Evolutionary conservation across 495 filamentous ascomycete species (phyloP).

Genomic region (Tuber brumale): DNA sequence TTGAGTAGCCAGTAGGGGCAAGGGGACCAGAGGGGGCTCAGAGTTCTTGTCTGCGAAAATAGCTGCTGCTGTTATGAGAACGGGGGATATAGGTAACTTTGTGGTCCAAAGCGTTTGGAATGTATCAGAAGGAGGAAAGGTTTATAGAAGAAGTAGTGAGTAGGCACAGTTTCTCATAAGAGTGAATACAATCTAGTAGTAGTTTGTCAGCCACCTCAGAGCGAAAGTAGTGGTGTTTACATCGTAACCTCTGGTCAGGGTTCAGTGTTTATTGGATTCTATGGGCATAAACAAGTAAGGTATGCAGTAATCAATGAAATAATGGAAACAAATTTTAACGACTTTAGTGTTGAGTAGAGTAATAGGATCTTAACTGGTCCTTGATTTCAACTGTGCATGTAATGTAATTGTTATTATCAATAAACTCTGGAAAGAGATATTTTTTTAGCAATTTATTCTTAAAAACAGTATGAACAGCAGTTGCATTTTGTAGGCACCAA

Average conservation of each 20-base stretch:
- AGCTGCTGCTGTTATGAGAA: too few species aligned
- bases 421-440: slow-evolving; percentile 9
- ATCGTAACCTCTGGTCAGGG: background rate
- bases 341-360: slow-evolving; percentile 21
- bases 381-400: slow-evolving; percentile 37
- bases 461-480: background rate
- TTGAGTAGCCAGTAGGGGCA: too few species aligned
- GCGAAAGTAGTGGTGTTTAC: background rate
- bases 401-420: slow-evolving; percentile 10
- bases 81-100: background rate
- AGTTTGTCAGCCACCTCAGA: background rate
- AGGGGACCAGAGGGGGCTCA: too few species aligned
- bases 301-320: slow-evolving; percentile 37
- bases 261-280: background rate
- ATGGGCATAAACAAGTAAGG: slow-evolving; percentile 18
- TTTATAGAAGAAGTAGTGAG: too few species aligned
- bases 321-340: slow-evolving; percentile 29
- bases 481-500: too few species aligned
- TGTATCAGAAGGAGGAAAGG: background rate
- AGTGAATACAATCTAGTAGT: background rate
- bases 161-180: background rate
- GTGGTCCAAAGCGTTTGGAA: background rate
- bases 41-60: too few species aligned
- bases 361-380: slow-evolving; percentile 30
- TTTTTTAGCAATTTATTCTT: background rate